These are phyloP conservation scores for Penicillium dipodomyicola DNA, from an alignment of 495 filamentous ascomycete genomes.

Conservation along the genomic window DNA sequence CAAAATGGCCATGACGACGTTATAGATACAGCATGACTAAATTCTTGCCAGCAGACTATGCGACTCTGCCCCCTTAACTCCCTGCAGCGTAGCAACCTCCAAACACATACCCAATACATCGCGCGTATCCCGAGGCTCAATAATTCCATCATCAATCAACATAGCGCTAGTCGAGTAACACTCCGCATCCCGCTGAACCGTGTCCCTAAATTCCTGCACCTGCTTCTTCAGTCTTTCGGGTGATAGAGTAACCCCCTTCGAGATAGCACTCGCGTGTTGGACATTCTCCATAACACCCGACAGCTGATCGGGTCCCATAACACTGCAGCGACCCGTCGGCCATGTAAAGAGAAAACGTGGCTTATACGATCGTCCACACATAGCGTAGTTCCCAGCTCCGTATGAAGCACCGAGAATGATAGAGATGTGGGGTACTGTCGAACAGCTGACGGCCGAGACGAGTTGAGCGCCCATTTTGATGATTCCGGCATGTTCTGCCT, in stretches of 20 bases:
- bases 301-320: slow-evolving; percentile 36
- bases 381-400: slow-evolving; percentile 37
- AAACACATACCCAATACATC: slow-evolving; percentile 36
- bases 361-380: slow-evolving; percentile 33
- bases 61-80: slow-evolving; percentile 20
- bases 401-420: slow-evolving; percentile 36
- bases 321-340: slow-evolving; percentile 35
- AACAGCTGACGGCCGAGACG: slow-evolving; percentile 33
- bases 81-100: slow-evolving; percentile 25
- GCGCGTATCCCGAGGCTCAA: slow-evolving; percentile 36
- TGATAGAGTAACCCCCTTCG: slow-evolving; percentile 20
- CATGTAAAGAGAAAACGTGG: slow-evolving; percentile 36
- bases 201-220: slow-evolving; percentile 19
- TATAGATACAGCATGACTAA: not conserved
- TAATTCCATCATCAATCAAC: slow-evolving; percentile 36
- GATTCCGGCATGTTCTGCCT: slow-evolving; percentile 34
- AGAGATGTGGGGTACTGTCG: slow-evolving; percentile 33
- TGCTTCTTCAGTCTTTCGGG: slow-evolving; percentile 22
- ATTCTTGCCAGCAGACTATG: slow-evolving; percentile 24
- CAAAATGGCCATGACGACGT: no score
- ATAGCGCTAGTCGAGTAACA: slow-evolving; percentile 30
- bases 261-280: slow-evolving; percentile 22
- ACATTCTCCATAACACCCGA: slow-evolving; percentile 35
- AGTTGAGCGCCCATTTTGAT: slow-evolving; percentile 36
- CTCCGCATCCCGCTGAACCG: slow-evolving; percentile 25